Evolutionary conservation across 78 protist species (phyloP), one percentile per base, ranked within the genome.

Genomic region (Planoprotostelium fungivorum): DNA sequence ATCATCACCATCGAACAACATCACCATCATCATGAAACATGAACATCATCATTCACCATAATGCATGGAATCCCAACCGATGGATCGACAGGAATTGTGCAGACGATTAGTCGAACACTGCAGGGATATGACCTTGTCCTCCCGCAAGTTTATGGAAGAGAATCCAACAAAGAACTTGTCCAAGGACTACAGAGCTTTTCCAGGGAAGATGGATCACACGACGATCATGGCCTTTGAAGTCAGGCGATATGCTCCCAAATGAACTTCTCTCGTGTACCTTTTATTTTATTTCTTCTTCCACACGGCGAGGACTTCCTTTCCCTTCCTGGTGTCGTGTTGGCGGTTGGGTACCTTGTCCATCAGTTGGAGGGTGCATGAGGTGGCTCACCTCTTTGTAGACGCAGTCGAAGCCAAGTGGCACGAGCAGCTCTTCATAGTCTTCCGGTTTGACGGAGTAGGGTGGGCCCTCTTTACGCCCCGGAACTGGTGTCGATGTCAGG

Each of bases 191-290:
- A 38, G n/a, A 35, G 36, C 89, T 38, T 92, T 89, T 92, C 94
- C 94, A 23, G 94, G 94, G 31, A 92, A 92, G 84, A 92, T 92
- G 94, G 94, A 92, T 85, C 94, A 92, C 84, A 92, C 89, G 34
- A 92, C 94, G 83, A 87, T 91, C 51, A 35, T 92, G 29, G 86
- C 90, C 36, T 51, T 92, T 86, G 89, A 63, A 88, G 94, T 92
- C 84, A 87, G 89, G 31, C 5, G 73, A 51, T 51, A 51, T 16
- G 73, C 73, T 5, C 73, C 73, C 5, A 51, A 51, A 51, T 51
- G 16, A 51, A 51, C 16, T 25, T 51, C 5, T 51, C 73, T n/a
- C n/a, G n/a, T n/a, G n/a, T n/a, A n/a, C n/a, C n/a, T n/a, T n/a
- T n/a, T n/a, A n/a, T n/a, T n/a, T n/a, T n/a, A n/a, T n/a, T n/a